Evolutionary conservation across 768 basidiomycete genomes (phyloP).

Genomic region (Dacryopinax primogenitus): DNA sequence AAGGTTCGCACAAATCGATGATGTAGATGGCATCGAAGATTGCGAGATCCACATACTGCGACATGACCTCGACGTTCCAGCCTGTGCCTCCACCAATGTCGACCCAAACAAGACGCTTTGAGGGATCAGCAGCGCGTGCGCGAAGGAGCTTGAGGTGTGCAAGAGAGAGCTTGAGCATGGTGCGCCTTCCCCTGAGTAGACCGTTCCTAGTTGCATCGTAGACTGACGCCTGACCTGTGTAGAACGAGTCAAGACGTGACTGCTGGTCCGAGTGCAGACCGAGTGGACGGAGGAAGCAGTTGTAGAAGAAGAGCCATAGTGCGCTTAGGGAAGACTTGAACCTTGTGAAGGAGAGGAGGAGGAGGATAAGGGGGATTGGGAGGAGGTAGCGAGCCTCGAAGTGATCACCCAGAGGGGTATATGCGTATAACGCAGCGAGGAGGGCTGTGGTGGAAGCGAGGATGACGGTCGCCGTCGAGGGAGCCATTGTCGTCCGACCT

Average conservation of each 20-base stretch:
- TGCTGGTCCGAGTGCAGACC: conserved; percentile 21
- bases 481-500: conserved; percentile 9
- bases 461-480: conserved; percentile 2
- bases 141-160: conserved; percentile 43
- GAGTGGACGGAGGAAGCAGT: conserved; percentile 30
- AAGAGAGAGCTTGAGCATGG: conserved; percentile 56
- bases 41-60: conserved; percentile 42
- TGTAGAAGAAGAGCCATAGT: conserved; percentile 23
- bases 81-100: conserved; percentile 70
- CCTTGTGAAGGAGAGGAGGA: conserved; percentile 15
- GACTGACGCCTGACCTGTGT: conserved; percentile 53
- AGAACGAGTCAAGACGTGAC: conserved; percentile 37
- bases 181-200: conserved; percentile 54
- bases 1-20: conserved; percentile 58
- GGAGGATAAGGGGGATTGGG: conserved; percentile 12
- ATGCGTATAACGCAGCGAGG: conserved; percentile 13
- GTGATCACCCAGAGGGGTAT: conserved; percentile 11
- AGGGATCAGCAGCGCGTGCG: conserved; percentile 22
- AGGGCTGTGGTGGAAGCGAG: conserved; percentile 14
- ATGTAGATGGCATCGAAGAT: conserved; percentile 58
- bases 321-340: conserved; percentile 14
- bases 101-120: conserved; percentile 53
- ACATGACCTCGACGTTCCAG: conserved; percentile 63
- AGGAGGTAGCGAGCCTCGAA: conserved; percentile 15
- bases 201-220: conserved; percentile 55